Evolutionary conservation across 208 protist genomes (phyloP), one percentile per base, ranked within the genome.

Genomic region (Acanthamoeba healyi): DNA sequence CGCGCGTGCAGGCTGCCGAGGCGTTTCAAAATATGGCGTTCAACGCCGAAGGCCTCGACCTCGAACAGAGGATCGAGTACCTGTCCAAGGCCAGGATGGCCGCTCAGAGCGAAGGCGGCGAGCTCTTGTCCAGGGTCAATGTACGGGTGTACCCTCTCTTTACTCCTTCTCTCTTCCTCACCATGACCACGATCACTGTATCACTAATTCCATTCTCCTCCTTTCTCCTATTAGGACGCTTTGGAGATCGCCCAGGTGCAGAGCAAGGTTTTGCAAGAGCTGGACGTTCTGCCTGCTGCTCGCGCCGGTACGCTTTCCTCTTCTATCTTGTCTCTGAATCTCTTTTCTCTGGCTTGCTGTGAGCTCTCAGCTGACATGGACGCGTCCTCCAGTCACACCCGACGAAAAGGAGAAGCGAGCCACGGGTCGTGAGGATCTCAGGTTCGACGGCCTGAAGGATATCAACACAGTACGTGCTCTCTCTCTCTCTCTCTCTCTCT

Each of bases 161-260:
- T 65, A 4, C 58, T 29, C 15, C 58, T 29, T 65, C 24, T 19
- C 58, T n/a, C n/a, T n/a, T n/a, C n/a, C n/a, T n/a, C n/a, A n/a
- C n/a, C n/a, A n/a, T n/a, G n/a, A n/a, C n/a, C n/a, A n/a, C n/a
- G n/a, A n/a, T n/a, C n/a, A n/a, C n/a, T n/a, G n/a, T n/a, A n/a
- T n/a, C n/a, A n/a, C n/a, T n/a, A n/a, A n/a, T n/a, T n/a, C n/a
- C n/a, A n/a, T n/a, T n/a, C n/a, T n/a, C n/a, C n/a, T n/a, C n/a
- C n/a, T 32, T 6, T 32, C 58, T 67, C 15, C 14, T 67, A 7
- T 6, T 67, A 9, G 79, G 79, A 56, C 40, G 6, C 10, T 26
- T n/a, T 87, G 79, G 79, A 87, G 2, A 56, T 87, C 22, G 79
- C 46, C 3, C 42, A 87, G 29, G 79, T 87, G 29, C 79, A 87